Conservation (phyloP, 768 basidiomycete species). For the Rhodotorula paludigena region DNA sequence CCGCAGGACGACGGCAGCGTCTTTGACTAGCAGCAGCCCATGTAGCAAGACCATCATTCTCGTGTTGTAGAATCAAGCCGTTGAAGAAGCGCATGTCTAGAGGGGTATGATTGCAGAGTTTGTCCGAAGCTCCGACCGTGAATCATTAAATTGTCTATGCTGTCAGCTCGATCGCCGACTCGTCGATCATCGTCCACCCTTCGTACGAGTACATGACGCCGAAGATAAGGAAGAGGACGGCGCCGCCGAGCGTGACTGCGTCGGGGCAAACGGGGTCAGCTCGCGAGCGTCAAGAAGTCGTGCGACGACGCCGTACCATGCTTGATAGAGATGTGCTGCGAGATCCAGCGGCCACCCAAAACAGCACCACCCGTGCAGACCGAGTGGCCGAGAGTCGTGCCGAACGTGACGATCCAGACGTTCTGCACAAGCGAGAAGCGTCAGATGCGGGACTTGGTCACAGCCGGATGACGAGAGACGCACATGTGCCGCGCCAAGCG, state of each 20-base stretch:
- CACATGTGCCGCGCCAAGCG: conserved; percentile 90
- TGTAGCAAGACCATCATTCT: neutral
- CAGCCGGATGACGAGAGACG: conserved; percentile 41
- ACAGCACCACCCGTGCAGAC: conserved; percentile 85
- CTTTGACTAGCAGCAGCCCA: conserved; percentile 15
- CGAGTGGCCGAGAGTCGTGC: conserved; percentile 82
- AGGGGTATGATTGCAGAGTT: too few relatives aligned
- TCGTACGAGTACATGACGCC: conserved; percentile 49
- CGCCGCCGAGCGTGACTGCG: conserved; percentile 76
- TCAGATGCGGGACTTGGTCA: neutral
- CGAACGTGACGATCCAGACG: conserved; percentile 81
- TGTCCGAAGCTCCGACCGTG: too few relatives aligned
- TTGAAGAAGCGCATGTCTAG: neutral
- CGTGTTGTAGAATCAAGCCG: too few relatives aligned
- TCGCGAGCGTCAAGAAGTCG: neutral
- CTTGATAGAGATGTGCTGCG: conserved; percentile 91
- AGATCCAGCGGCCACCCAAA: conserved; percentile 84
- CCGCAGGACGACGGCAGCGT: conserved; percentile 30
- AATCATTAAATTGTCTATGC: too few relatives aligned
- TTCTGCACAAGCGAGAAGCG: conserved; percentile 61
- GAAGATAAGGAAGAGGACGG: conserved; percentile 75
- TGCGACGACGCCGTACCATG: conserved; percentile 60
- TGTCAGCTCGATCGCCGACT: neutral
- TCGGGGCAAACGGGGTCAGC: neutral
- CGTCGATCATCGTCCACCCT: conserved; percentile 25